phyloP scores from a whole-genome alignment of 2,329 filamentous ascomycete genomes.

The Dactylonectria macrodidyma region DNA sequence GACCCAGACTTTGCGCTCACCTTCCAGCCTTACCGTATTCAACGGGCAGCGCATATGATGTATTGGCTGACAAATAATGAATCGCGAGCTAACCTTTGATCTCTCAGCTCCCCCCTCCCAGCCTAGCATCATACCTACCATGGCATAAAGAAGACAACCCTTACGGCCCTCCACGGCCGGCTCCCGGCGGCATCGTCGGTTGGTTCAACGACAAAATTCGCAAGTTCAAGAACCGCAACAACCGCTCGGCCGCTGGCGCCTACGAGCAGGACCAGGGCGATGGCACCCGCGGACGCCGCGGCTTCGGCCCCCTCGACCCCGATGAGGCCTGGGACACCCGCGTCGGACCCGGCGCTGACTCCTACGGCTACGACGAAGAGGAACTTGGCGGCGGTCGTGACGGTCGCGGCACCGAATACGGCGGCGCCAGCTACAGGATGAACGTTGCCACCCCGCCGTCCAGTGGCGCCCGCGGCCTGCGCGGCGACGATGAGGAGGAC shows the following conservation, averaged over 20 bases:
- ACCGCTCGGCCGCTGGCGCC: conserved; percentile 77
- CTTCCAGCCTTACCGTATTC: background rate
- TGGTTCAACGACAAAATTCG: conserved; percentile 80
- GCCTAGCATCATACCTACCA: conserved; percentile 78
- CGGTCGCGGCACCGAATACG: conserved; percentile 51
- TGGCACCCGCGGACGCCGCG: conserved; percentile 62
- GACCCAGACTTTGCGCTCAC: conserved; percentile 1
- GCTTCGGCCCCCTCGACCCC: conserved; percentile 80
- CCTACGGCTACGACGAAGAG: conserved; percentile 82
- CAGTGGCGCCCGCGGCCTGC: conserved; percentile 40
- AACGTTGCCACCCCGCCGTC: conserved; percentile 59
- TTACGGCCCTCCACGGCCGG: conserved; percentile 67
- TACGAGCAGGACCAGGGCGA: conserved; percentile 75
- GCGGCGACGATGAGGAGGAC: conserved; percentile 50
- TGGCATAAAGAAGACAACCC: conserved; percentile 69
- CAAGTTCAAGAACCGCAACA: conserved; percentile 75
- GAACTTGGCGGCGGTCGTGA: conserved; percentile 50
- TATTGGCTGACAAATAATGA: conserved; percentile 1
- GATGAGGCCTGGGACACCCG: conserved; percentile 90
- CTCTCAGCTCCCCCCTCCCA: conserved; percentile 76
- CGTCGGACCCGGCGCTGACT: conserved; percentile 81
- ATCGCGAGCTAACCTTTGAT: conserved; percentile 26
- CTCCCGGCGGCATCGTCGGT: conserved; percentile 75
- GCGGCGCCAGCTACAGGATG: conserved; percentile 64
- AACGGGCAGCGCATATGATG: background rate